phyloP scores from a whole-genome alignment of 1,284 basidiomycete genomes.

The Moniliella sp. region DNA sequence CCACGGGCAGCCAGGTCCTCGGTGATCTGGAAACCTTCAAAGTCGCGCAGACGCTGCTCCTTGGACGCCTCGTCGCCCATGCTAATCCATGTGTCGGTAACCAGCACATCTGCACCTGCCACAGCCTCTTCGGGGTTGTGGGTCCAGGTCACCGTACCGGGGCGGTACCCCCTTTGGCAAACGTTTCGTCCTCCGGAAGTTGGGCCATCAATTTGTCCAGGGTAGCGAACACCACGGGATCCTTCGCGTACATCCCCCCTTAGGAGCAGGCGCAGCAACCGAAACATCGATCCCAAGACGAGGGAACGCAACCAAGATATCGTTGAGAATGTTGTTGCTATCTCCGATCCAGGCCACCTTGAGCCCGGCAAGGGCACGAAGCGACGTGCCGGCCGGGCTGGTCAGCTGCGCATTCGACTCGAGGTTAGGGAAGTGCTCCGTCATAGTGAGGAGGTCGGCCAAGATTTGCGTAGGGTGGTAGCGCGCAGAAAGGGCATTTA shows the following conservation, averaged over 20 bases:
- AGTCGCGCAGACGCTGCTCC: constrained; percentile 63
- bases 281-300: constrained; percentile 68
- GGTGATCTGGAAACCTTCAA: constrained; percentile 80
- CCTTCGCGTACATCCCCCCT: constrained; percentile 48
- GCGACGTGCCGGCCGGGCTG: constrained; percentile 1
- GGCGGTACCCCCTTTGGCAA: constrained; percentile 18
- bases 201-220: constrained; percentile 29
- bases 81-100: constrained; percentile 55
- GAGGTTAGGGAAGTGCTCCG: constrained; percentile 42
- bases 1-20: constrained; percentile 44
- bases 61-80: constrained; percentile 97
- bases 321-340: constrained; percentile 83
- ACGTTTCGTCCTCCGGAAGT: constrained; percentile 27
- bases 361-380: constrained; percentile 27
- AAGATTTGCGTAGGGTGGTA: constrained; percentile 94
- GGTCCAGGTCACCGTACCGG: constrained; percentile 57
- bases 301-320: constrained; percentile 84
- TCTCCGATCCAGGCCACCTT: constrained; percentile 67
- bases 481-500: constrained; percentile 80
- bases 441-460: constrained; percentile 71
- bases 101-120: constrained; percentile 66
- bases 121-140: constrained; percentile 66
- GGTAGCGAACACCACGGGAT: constrained; percentile 47
- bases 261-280: constrained; percentile 53
- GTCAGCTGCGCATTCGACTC: constrained; percentile 13